Evolutionary conservation across 129 eudicot species (phyloP).

Genomic region (Helianthus tuberosus): DNA sequence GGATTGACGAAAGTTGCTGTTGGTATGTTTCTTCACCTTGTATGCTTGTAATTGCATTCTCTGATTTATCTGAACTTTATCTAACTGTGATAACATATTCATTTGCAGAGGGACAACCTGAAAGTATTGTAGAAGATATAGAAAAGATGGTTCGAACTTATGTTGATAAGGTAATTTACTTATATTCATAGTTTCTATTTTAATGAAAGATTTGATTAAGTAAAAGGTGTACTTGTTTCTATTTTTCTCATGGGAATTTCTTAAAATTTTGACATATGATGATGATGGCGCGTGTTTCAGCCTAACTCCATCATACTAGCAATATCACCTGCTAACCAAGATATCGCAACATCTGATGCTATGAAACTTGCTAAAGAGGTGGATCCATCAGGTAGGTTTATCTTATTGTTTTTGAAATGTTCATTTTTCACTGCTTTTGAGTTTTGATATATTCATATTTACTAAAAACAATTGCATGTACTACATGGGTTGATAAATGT

Average conservation of each 20-base stretch:
- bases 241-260: neutral
- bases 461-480: neutral
- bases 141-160: slow-evolving; percentile 93
- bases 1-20: slow-evolving; percentile 98
- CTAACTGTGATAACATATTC: slow-evolving; percentile 12
- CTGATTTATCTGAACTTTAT: slow-evolving; percentile 14
- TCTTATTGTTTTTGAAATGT: slow-evolving; percentile 13
- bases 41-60: neutral
- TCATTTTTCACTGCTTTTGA: neutral
- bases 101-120: slow-evolving; percentile 90
- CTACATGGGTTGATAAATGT: no score
- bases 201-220: neutral
- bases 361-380: slow-evolving; percentile 86
- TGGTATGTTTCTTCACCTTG: slow-evolving; percentile 51
- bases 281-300: slow-evolving; percentile 30
- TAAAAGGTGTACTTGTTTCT: neutral
- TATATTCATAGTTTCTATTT: neutral
- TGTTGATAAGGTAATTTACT: slow-evolving; percentile 77
- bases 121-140: slow-evolving; percentile 87
- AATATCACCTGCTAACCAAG: slow-evolving; percentile 94
- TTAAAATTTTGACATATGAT: neutral
- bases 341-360: slow-evolving; percentile 93
- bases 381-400: slow-evolving; percentile 68
- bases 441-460: neutral
- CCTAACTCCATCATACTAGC: slow-evolving; percentile 85